Conservation (phyloP, 495 filamentous ascomycete genomes). For the Terfezia claveryi region DNA sequence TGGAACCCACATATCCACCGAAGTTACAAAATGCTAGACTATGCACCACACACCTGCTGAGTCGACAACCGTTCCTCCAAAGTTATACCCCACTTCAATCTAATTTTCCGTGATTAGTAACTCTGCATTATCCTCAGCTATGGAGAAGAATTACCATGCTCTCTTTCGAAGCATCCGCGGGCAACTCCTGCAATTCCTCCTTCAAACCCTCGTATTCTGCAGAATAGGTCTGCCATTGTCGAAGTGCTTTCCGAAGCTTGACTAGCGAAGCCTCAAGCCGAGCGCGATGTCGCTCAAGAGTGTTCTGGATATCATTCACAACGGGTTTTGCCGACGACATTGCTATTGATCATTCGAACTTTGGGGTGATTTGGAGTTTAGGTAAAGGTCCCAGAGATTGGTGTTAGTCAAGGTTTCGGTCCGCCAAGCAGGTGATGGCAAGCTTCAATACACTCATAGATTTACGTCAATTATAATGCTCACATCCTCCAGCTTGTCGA, state of each 20-base stretch:
- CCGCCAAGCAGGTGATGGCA: no score
- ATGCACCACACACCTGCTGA: slow-evolving; percentile 28
- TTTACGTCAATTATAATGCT: no score
- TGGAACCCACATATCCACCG: slow-evolving; percentile 1
- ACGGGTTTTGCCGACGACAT: slow-evolving; percentile 1
- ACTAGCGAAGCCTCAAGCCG: slow-evolving; percentile 53
- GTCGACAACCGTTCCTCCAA: slow-evolving; percentile 32
- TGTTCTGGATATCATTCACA: background rate
- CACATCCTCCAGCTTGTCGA: no score
- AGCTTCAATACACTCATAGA: no score
- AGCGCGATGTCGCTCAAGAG: slow-evolving; percentile 50
- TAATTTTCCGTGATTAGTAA: slow-evolving; percentile 7
- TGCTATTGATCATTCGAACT: background rate
- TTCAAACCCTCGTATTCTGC: slow-evolving; percentile 75
- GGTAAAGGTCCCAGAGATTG: no score
- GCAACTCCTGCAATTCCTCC: slow-evolving; percentile 42
- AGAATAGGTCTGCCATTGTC: slow-evolving; percentile 75
- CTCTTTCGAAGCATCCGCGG: slow-evolving; percentile 26
- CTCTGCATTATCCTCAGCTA: no score
- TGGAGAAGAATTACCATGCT: slow-evolving; percentile 24
- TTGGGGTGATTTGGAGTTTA: no score
- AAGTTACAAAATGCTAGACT: background rate
- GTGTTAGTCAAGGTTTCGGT: no score
- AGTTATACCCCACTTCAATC: slow-evolving; percentile 25
- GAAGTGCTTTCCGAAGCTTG: slow-evolving; percentile 52